Conservation (phyloP, 2,329 filamentous ascomycete genomes). For the Davidsoniella australis region DNA sequence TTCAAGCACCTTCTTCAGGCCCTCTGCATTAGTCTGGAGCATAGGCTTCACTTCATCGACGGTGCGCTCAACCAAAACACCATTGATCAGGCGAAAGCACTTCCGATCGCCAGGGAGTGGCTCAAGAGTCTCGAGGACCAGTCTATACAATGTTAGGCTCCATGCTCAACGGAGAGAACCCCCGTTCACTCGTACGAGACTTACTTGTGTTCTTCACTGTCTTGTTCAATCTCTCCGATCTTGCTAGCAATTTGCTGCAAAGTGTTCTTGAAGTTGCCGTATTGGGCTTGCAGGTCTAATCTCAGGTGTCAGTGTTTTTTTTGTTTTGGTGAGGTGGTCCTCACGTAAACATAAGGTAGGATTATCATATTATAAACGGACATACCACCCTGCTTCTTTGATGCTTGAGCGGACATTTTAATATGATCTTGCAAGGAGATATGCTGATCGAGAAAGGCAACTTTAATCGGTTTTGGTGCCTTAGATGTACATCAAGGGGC, state of each 20-base stretch:
- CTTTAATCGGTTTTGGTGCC: background rate
- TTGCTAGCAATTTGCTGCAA: conserved; percentile 89
- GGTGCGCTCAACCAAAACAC: conserved; percentile 83
- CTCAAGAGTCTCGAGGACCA: conserved; percentile 81
- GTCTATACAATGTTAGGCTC: conserved; percentile 33
- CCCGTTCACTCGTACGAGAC: conserved; percentile 20
- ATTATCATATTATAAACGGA: background rate
- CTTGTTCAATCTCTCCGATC: conserved; percentile 94
- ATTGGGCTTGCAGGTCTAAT: conserved; percentile 62
- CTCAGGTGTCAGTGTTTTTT: conserved; percentile 5
- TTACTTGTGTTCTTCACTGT: conserved; percentile 95
- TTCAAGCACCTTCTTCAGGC: conserved; percentile 82
- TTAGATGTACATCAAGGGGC: background rate
- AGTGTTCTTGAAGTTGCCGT: conserved; percentile 58
- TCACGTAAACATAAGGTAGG: background rate
- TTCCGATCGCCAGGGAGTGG: conserved; percentile 75
- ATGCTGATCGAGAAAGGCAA: background rate
- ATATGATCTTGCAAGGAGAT: background rate
- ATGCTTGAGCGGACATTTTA: conserved; percentile 32
- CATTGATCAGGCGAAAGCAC: conserved; percentile 98
- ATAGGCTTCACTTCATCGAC: conserved; percentile 84
- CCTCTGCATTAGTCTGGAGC: conserved; percentile 83
- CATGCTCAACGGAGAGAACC: background rate
- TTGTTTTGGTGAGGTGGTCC: background rate
- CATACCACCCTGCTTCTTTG: conserved; percentile 61